Percentiles rank a stretch among this genome's conserved stretches.
Conservation (phyloP, 2,329 filamentous ascomycete species). For the Pestalotiopsis sp. region DNA sequence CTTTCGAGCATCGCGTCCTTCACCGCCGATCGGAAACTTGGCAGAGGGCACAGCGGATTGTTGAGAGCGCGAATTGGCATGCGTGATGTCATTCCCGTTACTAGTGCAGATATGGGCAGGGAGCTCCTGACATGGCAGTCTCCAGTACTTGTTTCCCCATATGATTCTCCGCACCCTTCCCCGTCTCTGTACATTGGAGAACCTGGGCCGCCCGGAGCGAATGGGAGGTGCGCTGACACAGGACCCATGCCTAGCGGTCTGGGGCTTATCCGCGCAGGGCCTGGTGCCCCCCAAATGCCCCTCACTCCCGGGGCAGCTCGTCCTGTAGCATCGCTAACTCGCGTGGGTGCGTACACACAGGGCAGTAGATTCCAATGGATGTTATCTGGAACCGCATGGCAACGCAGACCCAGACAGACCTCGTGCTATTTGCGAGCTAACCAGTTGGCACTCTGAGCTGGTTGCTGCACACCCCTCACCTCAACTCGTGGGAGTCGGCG, state of each 20-base stretch:
- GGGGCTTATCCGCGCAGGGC: background rate
- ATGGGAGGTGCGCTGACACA: background rate
- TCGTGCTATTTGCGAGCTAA: background rate
- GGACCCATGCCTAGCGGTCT: background rate
- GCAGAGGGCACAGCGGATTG: background rate
- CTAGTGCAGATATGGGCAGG: slow-evolving; percentile 4
- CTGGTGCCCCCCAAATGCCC: background rate
- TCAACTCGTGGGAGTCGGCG: background rate
- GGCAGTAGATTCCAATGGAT: background rate
- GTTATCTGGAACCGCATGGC: background rate
- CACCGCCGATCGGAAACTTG: slow-evolving; percentile 12
- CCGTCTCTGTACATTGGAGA: slow-evolving; percentile 13
- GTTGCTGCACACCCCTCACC: background rate
- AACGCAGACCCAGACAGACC: background rate
- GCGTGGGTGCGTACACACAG: background rate
- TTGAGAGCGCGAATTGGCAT: slow-evolving; percentile 4
- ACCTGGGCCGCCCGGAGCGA: background rate
- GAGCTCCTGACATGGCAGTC: slow-evolving; percentile 6
- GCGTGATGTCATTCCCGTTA: slow-evolving; percentile 7
- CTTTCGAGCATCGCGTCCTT: slow-evolving; percentile 4
- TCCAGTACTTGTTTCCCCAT: slow-evolving; percentile 13
- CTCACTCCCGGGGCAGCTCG: background rate
- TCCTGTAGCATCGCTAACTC: slow-evolving; percentile 5
- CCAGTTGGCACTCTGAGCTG: background rate
- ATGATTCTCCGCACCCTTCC: slow-evolving; percentile 13